Base-by-base conservation (phyloP, 148 eudicot genomes). In the Dianthus caryophyllus region DNA sequence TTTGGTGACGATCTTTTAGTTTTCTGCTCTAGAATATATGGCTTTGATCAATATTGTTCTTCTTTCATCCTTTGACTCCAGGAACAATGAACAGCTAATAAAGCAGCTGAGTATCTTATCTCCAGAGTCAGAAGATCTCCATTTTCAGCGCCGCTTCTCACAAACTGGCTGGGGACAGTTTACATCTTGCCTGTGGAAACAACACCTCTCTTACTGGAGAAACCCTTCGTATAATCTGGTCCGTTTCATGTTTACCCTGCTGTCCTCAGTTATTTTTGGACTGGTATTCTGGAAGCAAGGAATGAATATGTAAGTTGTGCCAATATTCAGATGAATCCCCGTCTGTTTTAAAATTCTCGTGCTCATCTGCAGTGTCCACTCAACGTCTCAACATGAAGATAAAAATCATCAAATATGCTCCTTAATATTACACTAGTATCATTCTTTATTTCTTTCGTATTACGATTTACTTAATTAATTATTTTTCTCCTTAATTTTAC, bases 121-220 rank as follows among this genome's bases (percentile, higher is more conserved):
- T 52, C 43, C 80, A n/a, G 87, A 83, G 73, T 84, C 97, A 48
- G 79, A 73, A 61, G 83, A 82, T 25, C 76, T 86, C 41, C 80
- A 74, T 44, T 91, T 91, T 55, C 71, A 69, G 11, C 80, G 82
- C 6, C 86, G 75, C 16, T 91, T 77, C 60, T 55, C 96, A 44
- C 86, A 78, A 70, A 83, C 72, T 69, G 87, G 83, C 56, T 88
- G 96, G 96, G 88, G 77, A 55, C 97, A 91, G 47, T 91, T 80
- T 74, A 86, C 73, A 75, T 75, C 83, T 25, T 91, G 96, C 77
- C 78, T 91, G 5, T 88, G 97, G 97, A 91, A 88, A 77, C 90
- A 78, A 36, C 68, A 83, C 61, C 76, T 75, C 72, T 91, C 97
- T 50, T 91, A 88, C 56, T 91, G 97, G 97, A 84, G 97, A 82